Percentiles rank a stretch among this genome's conserved stretches.
Conservation (phyloP, 257 asterid species). For the Ligustrum vulgare region DNA sequence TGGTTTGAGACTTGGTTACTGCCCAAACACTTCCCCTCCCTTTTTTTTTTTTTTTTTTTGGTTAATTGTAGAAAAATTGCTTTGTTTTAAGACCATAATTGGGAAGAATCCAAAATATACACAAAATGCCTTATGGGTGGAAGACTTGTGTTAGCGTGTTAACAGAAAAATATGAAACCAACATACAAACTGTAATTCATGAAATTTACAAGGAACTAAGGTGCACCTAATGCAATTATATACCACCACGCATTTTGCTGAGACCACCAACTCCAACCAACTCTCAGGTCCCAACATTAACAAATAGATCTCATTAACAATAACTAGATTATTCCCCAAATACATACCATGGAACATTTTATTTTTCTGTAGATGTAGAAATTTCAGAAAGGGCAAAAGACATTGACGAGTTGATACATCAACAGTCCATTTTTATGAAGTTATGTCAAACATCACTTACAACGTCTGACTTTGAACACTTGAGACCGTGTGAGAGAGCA, state of each 20-base stretch:
- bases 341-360: neutral
- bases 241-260: neutral
- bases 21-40: neutral
- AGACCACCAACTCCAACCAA: neutral
- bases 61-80: neutral
- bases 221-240: neutral
- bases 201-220: neutral
- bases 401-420: neutral
- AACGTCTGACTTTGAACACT: constrained; percentile 63
- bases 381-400: neutral
- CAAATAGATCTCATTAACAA: neutral
- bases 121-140: neutral
- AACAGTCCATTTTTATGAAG: neutral
- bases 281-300: neutral
- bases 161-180: neutral
- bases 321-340: neutral
- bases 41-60: neutral
- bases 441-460: constrained; percentile 45
- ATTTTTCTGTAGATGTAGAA: neutral
- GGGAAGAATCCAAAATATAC: neutral
- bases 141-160: neutral
- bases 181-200: neutral
- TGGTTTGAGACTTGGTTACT: neutral
- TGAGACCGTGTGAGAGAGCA: constrained; percentile 72
- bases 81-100: neutral